phyloP scores from a whole-genome alignment of 768 basidiomycete genomes.

The Auricularia sp. region DNA sequence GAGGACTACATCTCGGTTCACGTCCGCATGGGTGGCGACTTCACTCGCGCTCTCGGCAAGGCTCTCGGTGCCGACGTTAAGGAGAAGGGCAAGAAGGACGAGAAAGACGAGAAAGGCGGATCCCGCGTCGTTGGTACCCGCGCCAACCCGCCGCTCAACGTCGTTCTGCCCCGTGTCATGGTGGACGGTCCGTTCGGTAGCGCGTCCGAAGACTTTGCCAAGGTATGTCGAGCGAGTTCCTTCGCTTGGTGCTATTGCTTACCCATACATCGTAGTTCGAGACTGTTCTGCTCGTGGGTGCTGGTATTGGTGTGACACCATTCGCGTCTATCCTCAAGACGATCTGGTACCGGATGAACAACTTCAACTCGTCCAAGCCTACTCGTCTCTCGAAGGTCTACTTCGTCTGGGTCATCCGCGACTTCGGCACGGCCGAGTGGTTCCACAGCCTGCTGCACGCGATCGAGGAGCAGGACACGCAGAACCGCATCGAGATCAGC shows the following conservation, averaged over 20 bases:
- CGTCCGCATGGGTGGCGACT: slow-evolving; percentile 87
- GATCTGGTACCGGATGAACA: slow-evolving; percentile 96
- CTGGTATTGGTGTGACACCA: slow-evolving; percentile 94
- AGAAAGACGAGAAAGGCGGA: slow-evolving; percentile 33
- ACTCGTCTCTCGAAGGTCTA: slow-evolving; percentile 85
- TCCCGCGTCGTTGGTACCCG: slow-evolving; percentile 54
- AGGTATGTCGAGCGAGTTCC: slow-evolving; percentile 17
- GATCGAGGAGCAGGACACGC: slow-evolving; percentile 84
- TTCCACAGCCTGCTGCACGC: slow-evolving; percentile 91
- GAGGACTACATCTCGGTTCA: slow-evolving; percentile 94
- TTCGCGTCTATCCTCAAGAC: slow-evolving; percentile 88
- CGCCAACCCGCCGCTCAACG: slow-evolving; percentile 51
- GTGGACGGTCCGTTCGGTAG: slow-evolving; percentile 93
- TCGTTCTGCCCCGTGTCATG: slow-evolving; percentile 84
- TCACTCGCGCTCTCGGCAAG: slow-evolving; percentile 72
- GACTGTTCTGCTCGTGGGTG: slow-evolving; percentile 80
- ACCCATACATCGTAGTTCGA: slow-evolving; percentile 38
- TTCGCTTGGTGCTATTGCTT: no score
- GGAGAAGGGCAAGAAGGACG: slow-evolving; percentile 30
- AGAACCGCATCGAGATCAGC: slow-evolving; percentile 83
- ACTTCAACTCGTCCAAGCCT: slow-evolving; percentile 59
- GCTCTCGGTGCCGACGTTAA: slow-evolving; percentile 66
- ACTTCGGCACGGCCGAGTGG: slow-evolving; percentile 84
- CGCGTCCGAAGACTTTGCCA: slow-evolving; percentile 85
- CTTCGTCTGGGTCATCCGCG: slow-evolving; percentile 93